Base-by-base conservation (phyloP, 2,329 filamentous ascomycete genomes). In the Pseudogymnoascus sp. region DNA sequence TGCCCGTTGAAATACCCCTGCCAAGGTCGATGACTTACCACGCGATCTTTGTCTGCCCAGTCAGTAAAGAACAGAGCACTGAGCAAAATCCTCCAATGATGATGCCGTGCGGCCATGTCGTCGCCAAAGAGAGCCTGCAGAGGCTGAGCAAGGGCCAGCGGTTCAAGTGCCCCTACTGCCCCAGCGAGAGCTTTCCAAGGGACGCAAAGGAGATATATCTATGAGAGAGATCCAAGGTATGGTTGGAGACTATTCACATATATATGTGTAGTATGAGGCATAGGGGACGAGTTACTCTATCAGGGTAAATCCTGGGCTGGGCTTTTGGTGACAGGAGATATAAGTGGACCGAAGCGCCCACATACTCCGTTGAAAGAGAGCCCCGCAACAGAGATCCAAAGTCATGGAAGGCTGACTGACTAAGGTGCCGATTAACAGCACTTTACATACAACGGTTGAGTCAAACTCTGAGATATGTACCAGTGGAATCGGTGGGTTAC, bases 121-220 rank as follows among this genome's bases (percentile, higher is more conserved):
- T 99, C 65, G 93, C 92, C 16, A 84, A 87, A 68, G 93, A 97
- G 72, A 92, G 89, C 36, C 78, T 99, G 61, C 85, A 89, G 66
- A 87, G 87, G 72, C 81, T 98, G 45, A 87, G 87, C 63, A 96
- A 96, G 77, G 88, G 89, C 0, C 83, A 80, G 45, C 81, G 89
- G 65, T 96, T 96, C 81, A 99, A 99, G 76, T 99, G 95, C 72
- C 95, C 95, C 0, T 99, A 99, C 74, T 99, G 95, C 73, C 95
- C 95, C 0, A 86, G 79, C 31, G 93, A 98, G 76, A 92, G 91
- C 54, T 82, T 88, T 68, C 80, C 90, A 1, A 86, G 85, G 68
- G 92, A 97, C 63, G 91, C 92, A 16, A 72, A 65, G 64, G 65
- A 73, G 61, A 72, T 75, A 34, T 65, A 65, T 41, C 37, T 65